phyloP scores from a whole-genome alignment of 1,139 yeast genomes.

The Debaryomyces coudertii region DNA sequence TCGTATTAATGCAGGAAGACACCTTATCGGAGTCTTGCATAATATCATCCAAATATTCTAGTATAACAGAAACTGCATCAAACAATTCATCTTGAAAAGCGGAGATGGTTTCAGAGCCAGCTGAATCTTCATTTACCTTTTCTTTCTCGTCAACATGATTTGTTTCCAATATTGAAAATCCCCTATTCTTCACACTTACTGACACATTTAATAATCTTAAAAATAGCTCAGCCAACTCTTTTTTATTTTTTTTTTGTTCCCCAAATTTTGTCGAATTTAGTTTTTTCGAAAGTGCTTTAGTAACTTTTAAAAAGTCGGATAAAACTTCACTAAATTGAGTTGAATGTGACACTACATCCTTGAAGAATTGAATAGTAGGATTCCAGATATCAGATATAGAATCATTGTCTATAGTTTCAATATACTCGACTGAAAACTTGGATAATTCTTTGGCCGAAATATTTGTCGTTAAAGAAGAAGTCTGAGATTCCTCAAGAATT shows the following conservation, averaged over 20 bases:
- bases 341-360: slow-evolving; percentile 55
- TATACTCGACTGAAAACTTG: slow-evolving; percentile 59
- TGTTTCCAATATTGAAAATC: slow-evolving; percentile 1
- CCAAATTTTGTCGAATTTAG: slow-evolving; percentile 61
- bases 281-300: slow-evolving; percentile 57
- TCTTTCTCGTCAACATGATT: slow-evolving; percentile 15
- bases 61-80: slow-evolving; percentile 35
- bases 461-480: slow-evolving; percentile 48
- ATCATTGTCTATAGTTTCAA: slow-evolving; percentile 69
- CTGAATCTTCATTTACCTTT: slow-evolving; percentile 12
- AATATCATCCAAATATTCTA: slow-evolving; percentile 45
- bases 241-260: slow-evolving; percentile 59
- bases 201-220: slow-evolving; percentile 50
- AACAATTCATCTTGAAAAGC: slow-evolving; percentile 39
- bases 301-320: slow-evolving; percentile 54
- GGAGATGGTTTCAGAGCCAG: background rate
- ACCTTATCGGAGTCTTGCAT: slow-evolving; percentile 58
- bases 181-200: slow-evolving; percentile 22
- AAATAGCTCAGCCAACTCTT: slow-evolving; percentile 70
- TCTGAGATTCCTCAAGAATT: slow-evolving; percentile 31
- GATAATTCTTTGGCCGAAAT: slow-evolving; percentile 47
- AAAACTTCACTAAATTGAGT: slow-evolving; percentile 52
- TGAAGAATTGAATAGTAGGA: slow-evolving; percentile 58
- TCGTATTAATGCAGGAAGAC: slow-evolving; percentile 41
- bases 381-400: slow-evolving; percentile 77